These are phyloP conservation scores for Plasmodium yoelii DNA, from an alignment of 169 alveolate genomes.

Conservation along the genomic window DNA sequence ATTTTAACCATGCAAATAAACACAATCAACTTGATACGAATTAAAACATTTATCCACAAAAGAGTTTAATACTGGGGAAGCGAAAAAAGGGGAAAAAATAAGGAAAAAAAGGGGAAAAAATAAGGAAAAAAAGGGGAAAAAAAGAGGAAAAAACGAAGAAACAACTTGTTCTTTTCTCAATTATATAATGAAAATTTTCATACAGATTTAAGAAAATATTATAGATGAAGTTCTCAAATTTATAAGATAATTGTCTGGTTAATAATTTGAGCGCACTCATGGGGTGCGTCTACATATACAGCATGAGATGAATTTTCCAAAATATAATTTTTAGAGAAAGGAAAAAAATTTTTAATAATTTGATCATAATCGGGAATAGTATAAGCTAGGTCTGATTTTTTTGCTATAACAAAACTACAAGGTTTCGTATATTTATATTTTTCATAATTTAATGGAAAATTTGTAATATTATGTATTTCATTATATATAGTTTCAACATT, in stretches of 20 bases:
- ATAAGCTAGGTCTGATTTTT: slow-evolving; percentile 51
- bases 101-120: too few relatives aligned
- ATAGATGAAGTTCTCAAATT: too few relatives aligned
- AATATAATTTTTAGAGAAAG: slow-evolving; percentile 21
- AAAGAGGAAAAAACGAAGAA: too few relatives aligned
- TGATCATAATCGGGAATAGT: slow-evolving; percentile 36
- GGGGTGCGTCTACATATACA: slow-evolving; percentile 47
- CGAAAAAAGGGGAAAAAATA: too few relatives aligned
- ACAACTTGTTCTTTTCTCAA: background rate
- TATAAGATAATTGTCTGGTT: background rate
- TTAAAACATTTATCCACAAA: too few relatives aligned
- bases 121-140: too few relatives aligned
- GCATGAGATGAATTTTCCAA: slow-evolving; percentile 65
- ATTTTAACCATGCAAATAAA: too few relatives aligned
- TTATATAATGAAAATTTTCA: background rate
- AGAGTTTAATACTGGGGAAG: too few relatives aligned
- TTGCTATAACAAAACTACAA: slow-evolving; percentile 53
- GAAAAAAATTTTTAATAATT: slow-evolving; percentile 60
- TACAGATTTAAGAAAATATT: background rate
- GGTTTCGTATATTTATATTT: slow-evolving; percentile 51
- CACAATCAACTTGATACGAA: too few relatives aligned
- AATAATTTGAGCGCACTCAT: slow-evolving; percentile 45
- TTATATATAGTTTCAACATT: slow-evolving; percentile 58
- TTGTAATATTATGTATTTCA: slow-evolving; percentile 27
- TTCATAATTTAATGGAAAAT: slow-evolving; percentile 33